Percentiles rank a stretch among this genome's conserved stretches.
Evolutionary conservation across 768 basidiomycete genomes (phyloP).

Genomic region (Cystofilobasidium macerans): DNA sequence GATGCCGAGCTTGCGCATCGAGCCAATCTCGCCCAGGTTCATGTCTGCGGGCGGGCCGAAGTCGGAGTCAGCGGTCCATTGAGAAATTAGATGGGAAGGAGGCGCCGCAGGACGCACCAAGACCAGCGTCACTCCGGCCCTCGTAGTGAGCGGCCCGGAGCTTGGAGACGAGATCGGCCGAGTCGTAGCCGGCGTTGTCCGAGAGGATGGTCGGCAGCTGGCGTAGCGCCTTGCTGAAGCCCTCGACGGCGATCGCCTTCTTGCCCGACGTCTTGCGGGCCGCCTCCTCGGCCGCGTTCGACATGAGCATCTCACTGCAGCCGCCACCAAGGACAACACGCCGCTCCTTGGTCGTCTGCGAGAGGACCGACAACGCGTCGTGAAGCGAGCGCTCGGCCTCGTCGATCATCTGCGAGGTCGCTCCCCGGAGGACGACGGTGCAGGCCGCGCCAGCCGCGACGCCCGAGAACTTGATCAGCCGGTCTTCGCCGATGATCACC

Average conservation of each 20-base stretch:
- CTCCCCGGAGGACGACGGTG: slow-evolving; percentile 93
- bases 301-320: slow-evolving; percentile 98
- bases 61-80: too few relatives aligned
- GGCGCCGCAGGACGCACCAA: slow-evolving; percentile 50
- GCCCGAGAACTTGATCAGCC: slow-evolving; percentile 99
- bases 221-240: slow-evolving; percentile 74
- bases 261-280: slow-evolving; percentile 78
- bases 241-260: slow-evolving; percentile 88
- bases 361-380: slow-evolving; percentile 91
- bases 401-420: slow-evolving; percentile 97
- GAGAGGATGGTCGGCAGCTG: slow-evolving; percentile 91
- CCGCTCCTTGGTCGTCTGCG: slow-evolving; percentile 96
- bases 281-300: slow-evolving; percentile 80
- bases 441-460: slow-evolving; percentile 96
- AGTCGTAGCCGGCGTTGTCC: slow-evolving; percentile 96
- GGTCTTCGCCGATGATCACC: slow-evolving; percentile 98
- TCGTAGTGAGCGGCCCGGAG: slow-evolving; percentile 90
- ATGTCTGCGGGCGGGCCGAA: slow-evolving; percentile 52
- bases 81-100: not conserved
- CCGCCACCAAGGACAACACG: slow-evolving; percentile 89
- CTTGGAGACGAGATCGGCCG: slow-evolving; percentile 82
- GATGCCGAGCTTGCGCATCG: slow-evolving; percentile 76
- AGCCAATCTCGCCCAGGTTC: slow-evolving; percentile 70
- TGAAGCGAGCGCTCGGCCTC: slow-evolving; percentile 96
- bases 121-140: slow-evolving; percentile 70